These are phyloP conservation scores for Sanghuangporus weigelae DNA, from an alignment of 1,284 basidiomycete species.

Conservation along the genomic window DNA sequence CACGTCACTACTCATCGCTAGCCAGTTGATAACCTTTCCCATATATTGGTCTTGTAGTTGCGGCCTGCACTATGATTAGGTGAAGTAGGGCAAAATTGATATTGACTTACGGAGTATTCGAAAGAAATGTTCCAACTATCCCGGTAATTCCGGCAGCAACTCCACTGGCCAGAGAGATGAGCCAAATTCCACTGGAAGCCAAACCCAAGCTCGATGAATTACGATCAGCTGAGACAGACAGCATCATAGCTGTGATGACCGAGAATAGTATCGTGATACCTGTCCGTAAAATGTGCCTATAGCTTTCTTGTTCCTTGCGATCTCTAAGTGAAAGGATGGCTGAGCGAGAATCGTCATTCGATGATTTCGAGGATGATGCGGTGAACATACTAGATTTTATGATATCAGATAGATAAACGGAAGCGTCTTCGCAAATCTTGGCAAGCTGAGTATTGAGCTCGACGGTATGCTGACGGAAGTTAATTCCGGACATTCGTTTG, in stretches of 20 bases:
- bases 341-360: background rate
- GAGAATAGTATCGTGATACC: conserved; percentile 6
- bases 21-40: background rate
- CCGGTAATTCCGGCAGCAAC: conserved; percentile 7
- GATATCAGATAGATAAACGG: background rate
- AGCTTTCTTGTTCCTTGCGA: background rate
- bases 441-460: background rate
- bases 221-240: background rate
- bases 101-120: conserved; percentile 3
- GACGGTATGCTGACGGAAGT: conserved; percentile 1
- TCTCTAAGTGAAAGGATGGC: background rate
- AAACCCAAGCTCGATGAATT: background rate
- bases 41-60: background rate
- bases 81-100: background rate
- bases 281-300: background rate
- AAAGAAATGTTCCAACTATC: background rate
- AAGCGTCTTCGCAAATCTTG: background rate
- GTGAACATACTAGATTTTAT: background rate
- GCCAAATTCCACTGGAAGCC: conserved; percentile 9
- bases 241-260: conserved; percentile 7
- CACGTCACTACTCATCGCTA: background rate
- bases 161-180: conserved; percentile 6
- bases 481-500: conserved; percentile 5
- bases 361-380: background rate
- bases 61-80: background rate